These are phyloP conservation scores for Sporobolomyces roseus DNA, from an alignment of 768 basidiomycete species.

Conservation along the genomic window DNA sequence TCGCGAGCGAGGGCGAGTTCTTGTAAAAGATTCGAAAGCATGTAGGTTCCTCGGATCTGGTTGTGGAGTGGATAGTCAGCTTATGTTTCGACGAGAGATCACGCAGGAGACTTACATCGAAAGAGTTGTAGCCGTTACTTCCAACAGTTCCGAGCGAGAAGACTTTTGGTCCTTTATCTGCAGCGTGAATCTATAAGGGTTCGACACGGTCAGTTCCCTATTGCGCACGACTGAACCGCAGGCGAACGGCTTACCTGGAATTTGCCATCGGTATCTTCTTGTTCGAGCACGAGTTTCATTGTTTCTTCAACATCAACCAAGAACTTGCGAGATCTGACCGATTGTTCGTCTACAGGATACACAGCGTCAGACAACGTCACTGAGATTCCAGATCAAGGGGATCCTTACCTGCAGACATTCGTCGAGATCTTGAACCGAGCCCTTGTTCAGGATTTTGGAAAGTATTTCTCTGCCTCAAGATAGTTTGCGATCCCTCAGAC, in stretches of 20 bases:
- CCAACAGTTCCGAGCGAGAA: conserved; percentile 94
- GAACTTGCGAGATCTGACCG: conserved; percentile 74
- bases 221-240: not conserved
- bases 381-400: not conserved
- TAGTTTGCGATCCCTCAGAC: conserved; percentile 30
- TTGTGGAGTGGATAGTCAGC: not conserved
- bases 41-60: conserved; percentile 80
- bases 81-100: not conserved
- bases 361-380: not conserved
- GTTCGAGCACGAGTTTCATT: conserved; percentile 89
- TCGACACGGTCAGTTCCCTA: not conserved
- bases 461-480: conserved; percentile 28
- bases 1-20: conserved; percentile 95
- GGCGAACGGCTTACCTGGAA: conserved; percentile 60
- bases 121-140: conserved; percentile 95
- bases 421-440: conserved; percentile 7
- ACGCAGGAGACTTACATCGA: conserved; percentile 68
- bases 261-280: conserved; percentile 88
- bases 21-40: conserved; percentile 98
- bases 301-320: conserved; percentile 98
- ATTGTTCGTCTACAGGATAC: conserved; percentile 58
- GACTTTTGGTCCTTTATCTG: conserved; percentile 93
- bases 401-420: conserved; percentile 38
- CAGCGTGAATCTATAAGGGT: conserved; percentile 66
- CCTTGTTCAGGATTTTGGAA: conserved; percentile 22